Percentiles rank a stretch among this genome's conserved stretches.
phyloP scores from a whole-genome alignment of 106 monocot genomes.

The Acorus calamus region DNA sequence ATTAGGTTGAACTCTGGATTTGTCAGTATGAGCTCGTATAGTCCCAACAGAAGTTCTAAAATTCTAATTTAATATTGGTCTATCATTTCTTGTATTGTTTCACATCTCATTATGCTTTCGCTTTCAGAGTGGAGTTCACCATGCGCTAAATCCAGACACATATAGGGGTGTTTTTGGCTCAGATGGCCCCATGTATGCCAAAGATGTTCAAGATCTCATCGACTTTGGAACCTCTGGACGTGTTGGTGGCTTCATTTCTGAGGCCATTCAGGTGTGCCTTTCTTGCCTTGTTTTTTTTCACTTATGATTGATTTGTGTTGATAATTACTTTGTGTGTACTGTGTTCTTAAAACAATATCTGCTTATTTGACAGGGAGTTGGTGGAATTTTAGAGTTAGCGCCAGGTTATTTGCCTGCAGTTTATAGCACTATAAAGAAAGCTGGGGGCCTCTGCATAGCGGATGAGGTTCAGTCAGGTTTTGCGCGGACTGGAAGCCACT shows the following conservation, averaged over 20 bases:
- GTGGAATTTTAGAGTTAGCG: constrained; percentile 71
- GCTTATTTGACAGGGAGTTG: constrained; percentile 48
- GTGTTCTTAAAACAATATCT: not conserved
- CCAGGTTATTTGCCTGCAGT: constrained; percentile 78
- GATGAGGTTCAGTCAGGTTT: constrained; percentile 94
- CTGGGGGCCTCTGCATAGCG: constrained; percentile 83
- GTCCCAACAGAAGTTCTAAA: too few relatives aligned
- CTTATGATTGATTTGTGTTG: not conserved
- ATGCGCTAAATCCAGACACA: constrained; percentile 85
- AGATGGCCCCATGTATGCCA: constrained; percentile 89
- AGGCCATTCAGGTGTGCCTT: constrained; percentile 72
- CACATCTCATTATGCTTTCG: not conserved
- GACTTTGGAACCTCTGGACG: constrained; percentile 85
- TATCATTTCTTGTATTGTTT: too few relatives aligned
- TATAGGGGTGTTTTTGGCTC: constrained; percentile 89
- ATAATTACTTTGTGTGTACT: not conserved
- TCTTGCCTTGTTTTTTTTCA: not conserved
- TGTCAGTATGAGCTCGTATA: too few relatives aligned
- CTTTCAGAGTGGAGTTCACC: constrained; percentile 85
- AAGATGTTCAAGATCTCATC: constrained; percentile 91
- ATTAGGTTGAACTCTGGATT: too few relatives aligned
- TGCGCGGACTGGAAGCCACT: constrained; percentile 67
- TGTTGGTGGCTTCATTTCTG: constrained; percentile 83
- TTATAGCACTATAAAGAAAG: constrained; percentile 51
- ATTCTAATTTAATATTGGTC: too few relatives aligned